Evolutionary conservation across 768 basidiomycete species (phyloP).

Genomic region (Macrocybe gigantea): DNA sequence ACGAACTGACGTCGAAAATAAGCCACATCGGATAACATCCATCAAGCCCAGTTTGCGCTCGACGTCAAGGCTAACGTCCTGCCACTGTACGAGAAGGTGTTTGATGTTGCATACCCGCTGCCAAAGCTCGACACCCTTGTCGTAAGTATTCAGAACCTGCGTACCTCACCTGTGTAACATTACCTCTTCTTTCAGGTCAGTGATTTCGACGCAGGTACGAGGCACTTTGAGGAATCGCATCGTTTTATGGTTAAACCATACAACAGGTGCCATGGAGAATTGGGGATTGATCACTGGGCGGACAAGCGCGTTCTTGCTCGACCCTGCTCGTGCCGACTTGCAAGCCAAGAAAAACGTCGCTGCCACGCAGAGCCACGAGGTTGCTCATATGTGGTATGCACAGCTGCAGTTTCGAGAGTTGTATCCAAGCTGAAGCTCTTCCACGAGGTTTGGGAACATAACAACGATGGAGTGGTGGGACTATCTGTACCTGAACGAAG

Average conservation of each 20-base stretch:
- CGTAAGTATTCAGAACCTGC: conserved; percentile 29
- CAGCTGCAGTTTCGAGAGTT: background rate
- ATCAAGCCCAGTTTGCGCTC: conserved; percentile 81
- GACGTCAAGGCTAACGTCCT: conserved; percentile 80
- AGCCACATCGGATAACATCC: conserved; percentile 80
- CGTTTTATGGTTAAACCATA: background rate
- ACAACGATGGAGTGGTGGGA: conserved; percentile 95
- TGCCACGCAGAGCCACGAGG: conserved; percentile 77
- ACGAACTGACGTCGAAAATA: conserved; percentile 5
- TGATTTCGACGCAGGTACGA: conserved; percentile 80
- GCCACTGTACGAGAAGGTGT: conserved; percentile 89
- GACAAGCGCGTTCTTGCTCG: conserved; percentile 73
- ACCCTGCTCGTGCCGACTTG: conserved; percentile 69
- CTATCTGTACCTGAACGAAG: conserved; percentile 78
- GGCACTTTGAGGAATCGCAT: background rate
- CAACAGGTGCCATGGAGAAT: conserved; percentile 81
- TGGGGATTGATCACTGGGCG: conserved; percentile 92
- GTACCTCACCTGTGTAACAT: background rate
- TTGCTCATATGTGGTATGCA: conserved; percentile 73
- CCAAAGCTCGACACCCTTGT: conserved; percentile 94
- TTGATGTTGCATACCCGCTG: conserved; percentile 88
- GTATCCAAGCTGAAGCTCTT: background rate
- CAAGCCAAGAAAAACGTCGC: conserved; percentile 77
- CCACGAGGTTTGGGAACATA: conserved; percentile 79
- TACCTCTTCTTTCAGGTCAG: conserved; percentile 38